phyloP scores from a whole-genome alignment of 805 yeast species.

The Sugiyamaella smithiae region DNA sequence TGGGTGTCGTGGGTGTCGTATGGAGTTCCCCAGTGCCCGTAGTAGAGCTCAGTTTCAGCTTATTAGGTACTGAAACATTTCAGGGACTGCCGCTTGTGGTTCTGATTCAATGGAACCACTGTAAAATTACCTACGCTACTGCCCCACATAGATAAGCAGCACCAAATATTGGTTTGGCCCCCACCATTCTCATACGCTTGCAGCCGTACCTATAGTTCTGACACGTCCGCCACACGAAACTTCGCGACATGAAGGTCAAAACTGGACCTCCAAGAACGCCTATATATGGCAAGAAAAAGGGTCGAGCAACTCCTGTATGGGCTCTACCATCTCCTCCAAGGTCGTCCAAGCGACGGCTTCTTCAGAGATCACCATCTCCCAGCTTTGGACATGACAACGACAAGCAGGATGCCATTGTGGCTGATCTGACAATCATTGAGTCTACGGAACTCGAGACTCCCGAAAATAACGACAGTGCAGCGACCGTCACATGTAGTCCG shows the following conservation, averaged over 20 bases:
- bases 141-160: too few relatives aligned
- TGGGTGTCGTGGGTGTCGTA: too few relatives aligned
- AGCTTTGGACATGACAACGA: neutral
- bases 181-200: too few relatives aligned
- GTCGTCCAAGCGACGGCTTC: neutral
- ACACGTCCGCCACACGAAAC: neutral
- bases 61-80: too few relatives aligned
- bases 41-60: too few relatives aligned
- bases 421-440: neutral
- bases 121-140: too few relatives aligned
- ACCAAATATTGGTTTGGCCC: too few relatives aligned
- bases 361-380: neutral
- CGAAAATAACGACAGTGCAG: neutral
- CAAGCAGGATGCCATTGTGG: neutral
- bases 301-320: neutral
- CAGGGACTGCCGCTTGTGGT: too few relatives aligned
- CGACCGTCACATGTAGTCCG: neutral
- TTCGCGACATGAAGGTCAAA: neutral
- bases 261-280: neutral
- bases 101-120: too few relatives aligned
- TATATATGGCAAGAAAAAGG: neutral
- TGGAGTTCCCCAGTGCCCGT: too few relatives aligned
- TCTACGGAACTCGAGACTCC: neutral
- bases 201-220: too few relatives aligned
- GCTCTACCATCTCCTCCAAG: slow-evolving; percentile 1